Evolutionary conservation across 176 grass and related monocot species (phyloP), one percentile per base, ranked within the genome.

Genomic region (Musa itinerans): DNA sequence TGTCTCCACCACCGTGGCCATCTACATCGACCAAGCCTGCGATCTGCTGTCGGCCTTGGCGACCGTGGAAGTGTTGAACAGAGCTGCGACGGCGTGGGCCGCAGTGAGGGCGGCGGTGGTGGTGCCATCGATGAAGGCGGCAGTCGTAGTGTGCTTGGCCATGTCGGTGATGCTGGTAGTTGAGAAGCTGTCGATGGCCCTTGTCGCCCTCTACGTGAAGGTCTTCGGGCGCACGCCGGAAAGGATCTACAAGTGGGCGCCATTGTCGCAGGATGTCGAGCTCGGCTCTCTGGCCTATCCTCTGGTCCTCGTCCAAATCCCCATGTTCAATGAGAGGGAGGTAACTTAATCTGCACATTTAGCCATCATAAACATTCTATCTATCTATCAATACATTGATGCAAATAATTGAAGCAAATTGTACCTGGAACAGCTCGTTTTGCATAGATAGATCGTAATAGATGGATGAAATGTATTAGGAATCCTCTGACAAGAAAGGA

Each of bases 291-390:
- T 72, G 1, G 63, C 59, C 52, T 93, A 79, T 43, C 88, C 94
- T 1, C 79, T 83, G 90, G 94, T 98, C 83, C 90, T 98, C 27
- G 90, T 98, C 83, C 94, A 98, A 85, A 98, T 98, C 87, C 78
- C 93, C 81, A 97, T 97, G 93, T 89, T 89, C 85, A 97, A 97
- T 54, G 90, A 97, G 79, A 80, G 92, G 76, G 93, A 97, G 93
- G 93, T 97, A 81, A 20, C 16, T 15, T 8, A 11, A 20, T 11
- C 11, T 11, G 4, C 10, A 27, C 34, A 25, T 65, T 23, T 9
- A 24, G 43, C 10, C 69, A n/a, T 17, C 63, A 25, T 43, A 2
- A 19, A 26, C 69, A 10, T 48, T 26, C 11, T 9, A 27, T 26
- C 11, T 9, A 27, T 26, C 22, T 3, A 11, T 14, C 2, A 10